phyloP scores from a whole-genome alignment of 2,329 filamentous ascomycete genomes.

The Lasiodiplodia citricola region DNA sequence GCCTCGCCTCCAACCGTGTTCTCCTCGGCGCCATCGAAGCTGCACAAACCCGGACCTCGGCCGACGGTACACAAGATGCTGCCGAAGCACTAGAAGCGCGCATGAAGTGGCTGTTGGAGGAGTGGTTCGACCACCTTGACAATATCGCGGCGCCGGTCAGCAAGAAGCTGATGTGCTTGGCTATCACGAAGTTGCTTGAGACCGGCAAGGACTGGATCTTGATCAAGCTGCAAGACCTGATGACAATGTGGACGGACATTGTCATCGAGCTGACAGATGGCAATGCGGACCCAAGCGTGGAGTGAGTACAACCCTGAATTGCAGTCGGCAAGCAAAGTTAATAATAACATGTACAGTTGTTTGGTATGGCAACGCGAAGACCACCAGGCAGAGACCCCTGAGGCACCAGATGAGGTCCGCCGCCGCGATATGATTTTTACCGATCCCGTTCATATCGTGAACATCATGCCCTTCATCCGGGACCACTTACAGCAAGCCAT shows the following conservation, averaged over 20 bases:
- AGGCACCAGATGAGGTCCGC: conserved; percentile 53
- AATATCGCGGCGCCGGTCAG: conserved; percentile 68
- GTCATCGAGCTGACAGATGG: conserved; percentile 70
- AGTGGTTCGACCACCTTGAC: conserved; percentile 72
- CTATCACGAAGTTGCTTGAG: conserved; percentile 73
- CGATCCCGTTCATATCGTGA: conserved; percentile 72
- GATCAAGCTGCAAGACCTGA: conserved; percentile 70
- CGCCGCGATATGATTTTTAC: conserved; percentile 58
- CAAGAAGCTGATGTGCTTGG: conserved; percentile 75
- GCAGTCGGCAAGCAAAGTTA: not conserved
- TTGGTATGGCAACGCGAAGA: conserved; percentile 49
- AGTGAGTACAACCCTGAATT: conserved; percentile 35
- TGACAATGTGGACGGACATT: conserved; percentile 76
- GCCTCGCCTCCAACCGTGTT: conserved; percentile 71
- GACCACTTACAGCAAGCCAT: conserved; percentile 66
- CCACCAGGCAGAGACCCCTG: conserved; percentile 34
- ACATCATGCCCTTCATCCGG: conserved; percentile 68
- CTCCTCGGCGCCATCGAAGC: conserved; percentile 64
- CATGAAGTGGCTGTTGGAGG: conserved; percentile 57
- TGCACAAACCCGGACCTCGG: conserved; percentile 28
- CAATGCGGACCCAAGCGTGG: conserved; percentile 51
- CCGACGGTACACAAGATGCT: conserved; percentile 32
- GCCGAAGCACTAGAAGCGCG: conserved; percentile 42
- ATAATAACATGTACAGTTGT: conserved; percentile 36
- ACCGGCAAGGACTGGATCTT: conserved; percentile 65